Evolutionary conservation across 129 eudicot species (phyloP), one percentile per base, ranked within the genome.

Genomic region (Chrysanthemum seticuspe): DNA sequence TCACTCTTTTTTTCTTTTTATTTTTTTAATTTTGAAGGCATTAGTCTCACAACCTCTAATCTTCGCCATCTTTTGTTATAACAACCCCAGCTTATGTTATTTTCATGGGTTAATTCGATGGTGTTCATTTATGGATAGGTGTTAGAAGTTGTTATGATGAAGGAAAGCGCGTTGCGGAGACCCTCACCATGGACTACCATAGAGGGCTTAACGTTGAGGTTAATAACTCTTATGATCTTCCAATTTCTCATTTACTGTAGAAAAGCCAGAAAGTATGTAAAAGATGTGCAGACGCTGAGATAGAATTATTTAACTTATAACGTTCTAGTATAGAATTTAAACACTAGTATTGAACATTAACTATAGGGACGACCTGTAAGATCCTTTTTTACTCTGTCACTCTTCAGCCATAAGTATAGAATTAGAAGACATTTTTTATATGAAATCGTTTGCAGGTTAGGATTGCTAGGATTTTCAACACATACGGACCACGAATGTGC

Each of bases 81-180:
- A 31, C 36, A 31, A 31, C 0, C 36, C 36, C 36, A 31, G 4
- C 6, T 15, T 13, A 68, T 19, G n/a, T 6, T 16, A 25, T 62
- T 70, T 70, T 10, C 11, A 12, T 57, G 58, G 21, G 57, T 18
- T 23, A 13, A 51, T n/a, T 21, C 8, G 2, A 8, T 8, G 13
- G 31, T 8, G 49, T 63, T 10, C 27, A 18, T 72, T 7, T 57
- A 68, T 68, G 53, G 54, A 67, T 72, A 87, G 96, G 96, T 68
- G 96, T 90, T 74, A 68, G 93, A 56, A 89, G 96, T 48, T 89
- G 96, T 52, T 89, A 89, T 8, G 96, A 89, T 61, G 96, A 89
- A 73, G 96, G 96, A 66, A 90, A 90, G 34, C 96, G 96, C n/a
- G 80, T 84, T 16, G 96, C 96, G 1, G 96, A 90, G 84, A 87